Conservation (phyloP, 441 rosid species). For the Erodium texanum region DNA sequence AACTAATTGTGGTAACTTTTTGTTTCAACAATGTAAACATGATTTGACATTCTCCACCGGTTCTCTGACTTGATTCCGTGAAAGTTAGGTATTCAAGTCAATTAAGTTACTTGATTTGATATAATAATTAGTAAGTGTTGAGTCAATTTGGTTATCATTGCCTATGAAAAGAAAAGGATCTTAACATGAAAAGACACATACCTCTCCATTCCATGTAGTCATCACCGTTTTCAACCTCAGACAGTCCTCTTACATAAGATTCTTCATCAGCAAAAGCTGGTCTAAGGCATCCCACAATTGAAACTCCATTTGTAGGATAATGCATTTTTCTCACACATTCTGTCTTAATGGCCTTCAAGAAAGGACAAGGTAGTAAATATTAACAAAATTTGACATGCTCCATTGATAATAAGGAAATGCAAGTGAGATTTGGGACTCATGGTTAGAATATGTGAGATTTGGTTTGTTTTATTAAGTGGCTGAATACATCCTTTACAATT, state of each 20-base stretch:
- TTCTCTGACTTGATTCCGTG: slow-evolving; percentile 6
- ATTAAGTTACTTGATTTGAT: too few relatives aligned
- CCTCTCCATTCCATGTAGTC: slow-evolving; percentile 56
- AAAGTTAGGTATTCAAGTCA: too few relatives aligned
- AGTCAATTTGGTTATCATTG: neutral
- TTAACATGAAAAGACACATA: slow-evolving; percentile 15
- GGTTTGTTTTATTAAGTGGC: too few relatives aligned
- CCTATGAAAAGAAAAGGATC: neutral
- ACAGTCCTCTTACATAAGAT: slow-evolving; percentile 54
- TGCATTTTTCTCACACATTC: slow-evolving; percentile 54
- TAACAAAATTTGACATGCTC: neutral
- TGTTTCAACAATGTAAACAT: neutral
- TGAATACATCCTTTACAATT: too few relatives aligned
- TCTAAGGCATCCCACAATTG: slow-evolving; percentile 70
- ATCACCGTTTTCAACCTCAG: slow-evolving; percentile 46
- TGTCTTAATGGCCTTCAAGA: slow-evolving; percentile 41
- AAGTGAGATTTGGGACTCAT: neutral
- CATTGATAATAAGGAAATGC: neutral
- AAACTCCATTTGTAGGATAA: slow-evolving; percentile 75
- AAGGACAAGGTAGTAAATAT: slow-evolving; percentile 18
- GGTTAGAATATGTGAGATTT: neutral
- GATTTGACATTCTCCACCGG: slow-evolving; percentile 4
- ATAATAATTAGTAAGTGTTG: too few relatives aligned
- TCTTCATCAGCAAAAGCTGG: slow-evolving; percentile 82
- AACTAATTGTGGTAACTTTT: too few relatives aligned